A percentile compares a stretch with the other conserved stretches of the same genome.
Evolutionary conservation across 768 basidiomycete genomes (phyloP).

Genomic region (Xerocomellus amylosporus): DNA sequence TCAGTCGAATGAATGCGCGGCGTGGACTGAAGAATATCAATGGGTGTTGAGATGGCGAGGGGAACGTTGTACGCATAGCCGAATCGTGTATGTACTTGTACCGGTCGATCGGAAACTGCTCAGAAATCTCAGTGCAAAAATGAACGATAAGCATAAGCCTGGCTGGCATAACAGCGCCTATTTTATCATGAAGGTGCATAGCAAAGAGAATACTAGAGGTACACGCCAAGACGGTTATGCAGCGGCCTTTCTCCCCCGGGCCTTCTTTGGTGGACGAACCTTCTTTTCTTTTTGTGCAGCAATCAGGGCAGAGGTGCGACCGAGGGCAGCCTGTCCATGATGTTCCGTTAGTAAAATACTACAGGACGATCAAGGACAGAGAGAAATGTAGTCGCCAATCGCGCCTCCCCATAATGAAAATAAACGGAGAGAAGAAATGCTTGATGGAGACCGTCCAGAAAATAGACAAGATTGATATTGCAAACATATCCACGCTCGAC

Average conservation of each 20-base stretch:
- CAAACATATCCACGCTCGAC: conserved; percentile 94
- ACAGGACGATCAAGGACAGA: conserved; percentile 26
- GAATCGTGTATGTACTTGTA: conserved; percentile 21
- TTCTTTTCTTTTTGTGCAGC: conserved; percentile 72
- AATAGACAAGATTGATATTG: conserved; percentile 50
- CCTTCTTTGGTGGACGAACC: conserved; percentile 62
- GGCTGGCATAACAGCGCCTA: conserved; percentile 8
- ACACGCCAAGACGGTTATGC: conserved; percentile 25
- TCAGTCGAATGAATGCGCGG: not conserved
- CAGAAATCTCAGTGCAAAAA: not conserved
- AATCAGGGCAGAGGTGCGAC: conserved; percentile 70
- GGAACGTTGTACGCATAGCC: conserved; percentile 7
- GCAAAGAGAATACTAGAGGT: conserved; percentile 21
- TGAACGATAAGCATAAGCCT: not conserved
- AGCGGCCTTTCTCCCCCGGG: conserved; percentile 62
- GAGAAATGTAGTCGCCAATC: conserved; percentile 24
- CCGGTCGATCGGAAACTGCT: conserved; percentile 3
- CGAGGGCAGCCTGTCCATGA: conserved; percentile 60
- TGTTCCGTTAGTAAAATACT: conserved; percentile 45
- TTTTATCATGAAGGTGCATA: conserved; percentile 25
- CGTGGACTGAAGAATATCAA: not conserved
- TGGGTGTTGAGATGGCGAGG: not conserved
- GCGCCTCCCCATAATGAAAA: conserved; percentile 31
- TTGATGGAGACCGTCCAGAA: conserved; percentile 22
- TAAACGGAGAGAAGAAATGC: conserved; percentile 29